Evolutionary conservation across 164 flowering plant genomes (phyloP).

Genomic region (Vitis vinifera): ASM3070453v1 NC_081807.1:604501-605000

Average conservation of each 20-base stretch:
- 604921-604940: too few species aligned
- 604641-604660: not conserved
- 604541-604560: conserved; percentile 60
- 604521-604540: conserved; percentile 94
- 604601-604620: not conserved
- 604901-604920: too few species aligned
- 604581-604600: conserved; percentile 49
- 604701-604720: conserved; percentile 81
- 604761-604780: conserved; percentile 32
- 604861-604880: too few species aligned
- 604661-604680: conserved; percentile 92
- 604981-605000: too few species aligned
- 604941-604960: too few species aligned
- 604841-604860: too few species aligned
- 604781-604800: too few species aligned
- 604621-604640: not conserved
- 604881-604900: too few species aligned
- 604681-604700: conserved; percentile 89
- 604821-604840: too few species aligned
- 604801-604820: too few species aligned
- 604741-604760: conserved; percentile 98
- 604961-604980: too few species aligned
- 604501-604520: conserved; percentile 94
- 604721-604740: conserved; percentile 89
- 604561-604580: conserved; percentile 65